Evolutionary conservation across 1,284 basidiomycete species (phyloP), one percentile per base, ranked within the genome.

Genomic region (Marasmius oreades): DNA sequence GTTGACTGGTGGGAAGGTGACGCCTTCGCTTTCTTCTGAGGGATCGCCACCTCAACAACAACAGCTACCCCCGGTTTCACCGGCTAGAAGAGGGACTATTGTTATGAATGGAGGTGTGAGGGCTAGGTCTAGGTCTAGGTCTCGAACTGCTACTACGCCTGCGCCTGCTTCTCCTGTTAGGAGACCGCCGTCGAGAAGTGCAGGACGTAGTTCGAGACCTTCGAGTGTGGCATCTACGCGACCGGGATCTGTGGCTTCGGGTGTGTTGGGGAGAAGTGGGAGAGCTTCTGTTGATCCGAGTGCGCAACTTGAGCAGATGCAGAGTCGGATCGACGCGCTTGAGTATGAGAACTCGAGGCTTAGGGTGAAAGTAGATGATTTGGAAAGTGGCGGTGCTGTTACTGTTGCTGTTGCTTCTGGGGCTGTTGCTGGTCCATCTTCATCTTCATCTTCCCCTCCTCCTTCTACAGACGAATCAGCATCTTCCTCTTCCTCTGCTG

Each of bases 261-360:
- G 37, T 20, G 55, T 44, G 12, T 50, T 34, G 23, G 55, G 33
- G 22, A 45, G 39, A n/a, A 45, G 46, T 22, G 55, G 55, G 3
- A 31, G 46, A 5, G 33, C 37, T 5, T 50, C 58, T 20, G 55
- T 54, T 5, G 58, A 59, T 14, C 45, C 39, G 24, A 46, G 51
- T 18, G n/a, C 67, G 34, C 68, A 72, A 47, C 54, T 75, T 23
- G 74, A 77, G 24, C 69, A 70, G 56, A 70, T 86, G 44, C 78
- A 79, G 59, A 75, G 79, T 14, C 78, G 77, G 20, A 64, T 88
- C 34, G 77, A 80, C 54, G 76, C 77, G 1, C 70, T 86, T 8
- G 80, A 86, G 63, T 78, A 80, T 46, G 88, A 89, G 63, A 84
- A 78, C 56, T 72, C 73, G 56, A 70, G 71, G 28, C 70, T 77